Evolutionary conservation across 2,329 filamentous ascomycete species (phyloP).

Genomic region (Ophiostoma triangulosporum): DNA sequence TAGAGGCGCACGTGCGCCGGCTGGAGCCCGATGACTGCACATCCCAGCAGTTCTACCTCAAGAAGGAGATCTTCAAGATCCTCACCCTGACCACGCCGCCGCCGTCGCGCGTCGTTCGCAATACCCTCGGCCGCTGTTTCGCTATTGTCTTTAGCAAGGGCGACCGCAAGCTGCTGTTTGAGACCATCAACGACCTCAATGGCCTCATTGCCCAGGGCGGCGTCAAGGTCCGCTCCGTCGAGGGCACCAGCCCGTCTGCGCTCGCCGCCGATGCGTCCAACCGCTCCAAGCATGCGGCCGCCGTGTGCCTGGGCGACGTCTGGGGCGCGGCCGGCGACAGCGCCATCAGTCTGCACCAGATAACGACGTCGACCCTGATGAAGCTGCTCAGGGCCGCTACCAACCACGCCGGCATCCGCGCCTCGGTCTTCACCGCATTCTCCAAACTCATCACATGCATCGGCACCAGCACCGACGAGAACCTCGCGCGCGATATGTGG

Average conservation of each 20-base stretch:
- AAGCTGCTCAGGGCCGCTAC: constrained; percentile 70
- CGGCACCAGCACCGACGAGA: constrained; percentile 66
- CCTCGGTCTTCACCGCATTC: constrained; percentile 61
- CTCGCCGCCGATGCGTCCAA: constrained; percentile 53
- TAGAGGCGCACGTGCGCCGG: constrained; percentile 65
- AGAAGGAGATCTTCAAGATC: constrained; percentile 89
- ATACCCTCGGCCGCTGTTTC: constrained; percentile 75
- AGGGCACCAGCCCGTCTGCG: constrained; percentile 27
- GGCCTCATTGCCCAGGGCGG: constrained; percentile 57
- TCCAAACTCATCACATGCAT: constrained; percentile 67
- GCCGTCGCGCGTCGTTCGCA: constrained; percentile 77
- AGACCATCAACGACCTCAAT: constrained; percentile 83
- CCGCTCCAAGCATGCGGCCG: constrained; percentile 68
- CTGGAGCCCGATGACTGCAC: constrained; percentile 70
- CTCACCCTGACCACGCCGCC: constrained; percentile 69
- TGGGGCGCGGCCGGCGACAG: constrained; percentile 91
- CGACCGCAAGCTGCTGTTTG: constrained; percentile 82
- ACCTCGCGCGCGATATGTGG: constrained; percentile 78
- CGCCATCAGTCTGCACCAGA: constrained; percentile 66
- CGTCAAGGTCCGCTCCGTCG: constrained; percentile 58
- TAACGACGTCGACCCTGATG: constrained; percentile 58
- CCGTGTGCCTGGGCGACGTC: constrained; percentile 74
- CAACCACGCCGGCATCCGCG: constrained; percentile 69
- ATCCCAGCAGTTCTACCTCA: constrained; percentile 79
- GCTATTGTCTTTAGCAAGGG: constrained; percentile 71